Conservation (phyloP, 2,329 filamentous ascomycete species). For the Neonectria coccinea region DNA sequence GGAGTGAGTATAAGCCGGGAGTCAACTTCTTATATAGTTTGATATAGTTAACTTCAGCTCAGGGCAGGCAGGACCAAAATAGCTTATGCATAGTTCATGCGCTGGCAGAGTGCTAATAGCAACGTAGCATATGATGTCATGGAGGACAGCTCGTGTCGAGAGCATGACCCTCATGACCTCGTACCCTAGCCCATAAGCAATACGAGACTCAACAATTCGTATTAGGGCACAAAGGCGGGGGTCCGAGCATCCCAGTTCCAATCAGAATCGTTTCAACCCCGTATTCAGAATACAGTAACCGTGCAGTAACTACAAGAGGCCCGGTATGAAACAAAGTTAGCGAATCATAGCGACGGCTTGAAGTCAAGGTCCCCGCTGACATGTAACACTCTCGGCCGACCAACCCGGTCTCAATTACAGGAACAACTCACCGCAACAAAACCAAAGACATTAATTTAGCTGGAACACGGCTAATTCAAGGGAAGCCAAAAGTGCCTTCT, state of each 20-base stretch:
- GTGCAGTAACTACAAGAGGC: not conserved
- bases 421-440: not conserved
- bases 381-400: not conserved
- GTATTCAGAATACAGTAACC: not conserved
- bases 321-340: not conserved
- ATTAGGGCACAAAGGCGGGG: not conserved
- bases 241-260: not conserved
- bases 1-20: not conserved
- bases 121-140: not conserved
- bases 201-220: constrained; percentile 1
- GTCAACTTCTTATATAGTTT: not conserved
- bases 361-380: not conserved
- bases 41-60: not conserved
- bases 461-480: not conserved
- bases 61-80: not conserved
- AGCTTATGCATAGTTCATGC: not conserved
- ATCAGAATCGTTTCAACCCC: not conserved
- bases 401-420: not conserved
- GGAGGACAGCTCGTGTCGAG: not conserved
- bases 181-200: not conserved
- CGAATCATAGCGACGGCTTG: not conserved
- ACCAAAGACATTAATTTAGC: not conserved
- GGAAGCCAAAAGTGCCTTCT: not conserved
- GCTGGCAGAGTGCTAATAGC: not conserved
- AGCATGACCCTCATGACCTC: not conserved